Base-by-base conservation (phyloP, 2,329 filamentous ascomycete species). In the Fusarium sp. region DNA sequence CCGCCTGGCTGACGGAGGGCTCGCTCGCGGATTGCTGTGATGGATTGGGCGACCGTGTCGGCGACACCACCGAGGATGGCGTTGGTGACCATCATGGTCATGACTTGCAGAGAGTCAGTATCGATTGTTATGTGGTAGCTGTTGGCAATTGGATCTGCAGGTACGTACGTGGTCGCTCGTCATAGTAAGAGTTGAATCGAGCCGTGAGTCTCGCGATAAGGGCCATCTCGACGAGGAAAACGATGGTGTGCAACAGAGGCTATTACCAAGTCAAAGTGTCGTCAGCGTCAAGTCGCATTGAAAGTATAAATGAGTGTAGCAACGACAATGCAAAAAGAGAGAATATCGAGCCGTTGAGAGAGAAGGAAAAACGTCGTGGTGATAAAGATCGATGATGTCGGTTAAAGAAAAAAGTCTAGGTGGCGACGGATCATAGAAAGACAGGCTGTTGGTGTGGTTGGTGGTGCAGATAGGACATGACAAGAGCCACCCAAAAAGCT, bases 11-110 rank as follows among this genome's bases (percentile, higher is more conserved):
- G 94, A 70, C 89, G 89, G 5, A 91, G 79, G 9, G 91, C 88
- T 71, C 90, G 90, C 80, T 93, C 84, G 68, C 93, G 92, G 69
- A 98, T 89, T 22, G 95, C 91, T 4, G 96, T 97, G 81, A 99
- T 93, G 68, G 93, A 92, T 83, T 99, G 96, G 67, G 96, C 96
- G 57, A 97, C 94, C 37, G 96, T 98, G 84, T 99, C 96, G 83
- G 96, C 96, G 77, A 99, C 93, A 78, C 96, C 96, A 85, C 94
- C 95, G 68, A 99, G 91, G 66, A 98, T 93, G 76, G 96, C 94
- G 86, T 99, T 99, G 82, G 96, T 98, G 81, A 98, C 94, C 96
- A 99, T 99, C 84, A 97, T 99, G 72, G 96, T 99, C 79, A 99
- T 90, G 47, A 99, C 94, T 93, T 93, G 81, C 61, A 40, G 5